Evolutionary conservation across 73 alveolate genomes (phyloP).

Genomic region (Paramecium sexaurelia): DNA sequence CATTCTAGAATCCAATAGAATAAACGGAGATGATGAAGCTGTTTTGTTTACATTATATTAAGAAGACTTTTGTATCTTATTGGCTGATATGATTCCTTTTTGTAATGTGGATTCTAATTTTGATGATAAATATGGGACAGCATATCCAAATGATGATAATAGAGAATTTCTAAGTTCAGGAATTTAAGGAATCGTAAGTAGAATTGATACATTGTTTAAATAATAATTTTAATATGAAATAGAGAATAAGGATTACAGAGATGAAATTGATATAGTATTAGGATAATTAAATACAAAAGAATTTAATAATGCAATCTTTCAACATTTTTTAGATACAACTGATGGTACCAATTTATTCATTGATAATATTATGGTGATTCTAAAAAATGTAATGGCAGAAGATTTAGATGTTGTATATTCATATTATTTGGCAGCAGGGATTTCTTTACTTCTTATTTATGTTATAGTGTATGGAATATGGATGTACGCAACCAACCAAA

Average conservation of each 20-base stretch:
- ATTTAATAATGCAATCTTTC: not conserved
- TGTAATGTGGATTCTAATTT: not conserved
- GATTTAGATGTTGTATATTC: not conserved
- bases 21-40: not conserved
- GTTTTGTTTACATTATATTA: not conserved
- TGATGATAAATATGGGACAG: not conserved
- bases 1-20: not conserved
- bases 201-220: not conserved
- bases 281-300: not conserved
- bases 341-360: constrained; percentile 9
- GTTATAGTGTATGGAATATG: not conserved
- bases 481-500: not conserved
- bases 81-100: not conserved
- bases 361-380: not conserved
- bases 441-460: not conserved
- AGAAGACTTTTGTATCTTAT: not conserved
- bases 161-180: not conserved
- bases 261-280: not conserved
- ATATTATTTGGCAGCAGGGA: not conserved
- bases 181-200: not conserved
- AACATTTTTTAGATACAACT: not conserved
- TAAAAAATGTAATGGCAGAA: not conserved
- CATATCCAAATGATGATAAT: not conserved
- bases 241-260: not conserved
- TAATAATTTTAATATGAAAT: not conserved